Base-by-base conservation (phyloP, 768 basidiomycete species). In the Chalciporus pseudorubinellus region DNA sequence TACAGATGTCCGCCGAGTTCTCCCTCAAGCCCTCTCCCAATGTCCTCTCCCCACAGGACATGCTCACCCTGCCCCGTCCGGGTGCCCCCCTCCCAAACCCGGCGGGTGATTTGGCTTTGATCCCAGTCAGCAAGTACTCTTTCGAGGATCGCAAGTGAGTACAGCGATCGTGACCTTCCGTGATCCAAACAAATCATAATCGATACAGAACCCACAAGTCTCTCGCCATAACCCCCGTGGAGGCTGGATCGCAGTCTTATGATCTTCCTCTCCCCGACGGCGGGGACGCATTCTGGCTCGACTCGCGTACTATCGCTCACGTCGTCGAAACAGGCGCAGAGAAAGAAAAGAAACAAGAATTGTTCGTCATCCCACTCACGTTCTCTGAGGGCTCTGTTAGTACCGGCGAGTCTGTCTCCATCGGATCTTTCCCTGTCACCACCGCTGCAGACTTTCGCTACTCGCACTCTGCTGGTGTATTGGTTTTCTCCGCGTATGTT, bases 401-500 rank as follows among this genome's bases (percentile, higher is more conserved):
- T 29, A 56, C 69, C 24, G 62, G 75, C 21, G 68, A 77, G 42
- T 52, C 73, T n/a, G 53, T 55, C 28, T 64, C 81, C 3, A 73
- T 89, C 40, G 87, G 84, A 43, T 79, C 75, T 33, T 79, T 91
- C 64, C 89, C 89, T 9, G 82, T 84, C 39, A 79, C 80, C 49
- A 78, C 80, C 26, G 81, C 81, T 1, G 70, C 79, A 40, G 89
- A 90, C 72, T 92, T 92, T 73, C 81, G 79, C 46, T 88, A 81
- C 64, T 78, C 78, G 24, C 57, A 72, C 22, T 62, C 70, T n/a
- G 72, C 79, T 4, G 81, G 81, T 14, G 60, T 77, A 41, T 79
- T 99, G 33, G 83, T 92, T 6, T 98, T 99, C 74, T 89, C 92
- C 0, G 91, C 89, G 29, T 76, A 82, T 48, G 92, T 95, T 5